Evolutionary conservation across 1,139 yeast genomes (phyloP).

Genomic region (Blastobotrys petasosporus): DNA sequence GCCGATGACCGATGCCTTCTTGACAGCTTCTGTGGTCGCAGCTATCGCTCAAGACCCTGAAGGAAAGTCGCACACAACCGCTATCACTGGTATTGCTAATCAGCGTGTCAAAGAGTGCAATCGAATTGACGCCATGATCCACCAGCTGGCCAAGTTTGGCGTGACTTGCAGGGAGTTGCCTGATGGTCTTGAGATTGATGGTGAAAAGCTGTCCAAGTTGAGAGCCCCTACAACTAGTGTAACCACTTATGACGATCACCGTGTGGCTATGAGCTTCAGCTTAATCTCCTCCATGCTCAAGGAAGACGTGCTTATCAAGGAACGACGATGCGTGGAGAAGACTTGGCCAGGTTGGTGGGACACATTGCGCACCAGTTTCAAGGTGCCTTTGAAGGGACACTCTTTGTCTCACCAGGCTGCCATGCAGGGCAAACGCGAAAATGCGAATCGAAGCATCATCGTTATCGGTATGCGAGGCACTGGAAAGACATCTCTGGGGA

Average conservation of each 20-base stretch:
- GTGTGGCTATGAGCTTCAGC: constrained; percentile 97
- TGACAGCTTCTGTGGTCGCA: constrained; percentile 95
- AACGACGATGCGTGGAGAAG: constrained; percentile 88
- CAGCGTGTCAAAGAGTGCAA: constrained; percentile 98
- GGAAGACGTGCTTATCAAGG: constrained; percentile 65
- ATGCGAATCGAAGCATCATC: constrained; percentile 55
- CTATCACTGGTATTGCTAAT: constrained; percentile 92
- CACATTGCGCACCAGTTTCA: constrained; percentile 62
- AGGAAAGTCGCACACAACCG: constrained; percentile 44
- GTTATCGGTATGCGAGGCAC: constrained; percentile 98
- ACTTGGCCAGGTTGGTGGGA: constrained; percentile 99
- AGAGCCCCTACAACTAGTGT: constrained; percentile 48
- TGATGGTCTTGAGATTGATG: constrained; percentile 87
- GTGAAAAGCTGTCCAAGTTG: constrained; percentile 40
- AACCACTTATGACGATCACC: constrained; percentile 85
- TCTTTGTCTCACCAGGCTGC: constrained; percentile 16
- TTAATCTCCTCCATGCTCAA: constrained; percentile 56
- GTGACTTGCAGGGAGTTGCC: constrained; percentile 77
- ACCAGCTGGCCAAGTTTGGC: constrained; percentile 84
- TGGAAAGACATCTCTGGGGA: constrained; percentile 84
- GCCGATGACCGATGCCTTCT: constrained; percentile 98
- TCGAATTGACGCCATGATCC: constrained; percentile 91
- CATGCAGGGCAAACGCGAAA: constrained; percentile 15
- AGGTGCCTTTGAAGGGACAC: constrained; percentile 58
- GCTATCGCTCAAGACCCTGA: constrained; percentile 60